Evolutionary conservation across 169 alveolate species (phyloP).

Genomic region (Babesia bigemina): DNA sequence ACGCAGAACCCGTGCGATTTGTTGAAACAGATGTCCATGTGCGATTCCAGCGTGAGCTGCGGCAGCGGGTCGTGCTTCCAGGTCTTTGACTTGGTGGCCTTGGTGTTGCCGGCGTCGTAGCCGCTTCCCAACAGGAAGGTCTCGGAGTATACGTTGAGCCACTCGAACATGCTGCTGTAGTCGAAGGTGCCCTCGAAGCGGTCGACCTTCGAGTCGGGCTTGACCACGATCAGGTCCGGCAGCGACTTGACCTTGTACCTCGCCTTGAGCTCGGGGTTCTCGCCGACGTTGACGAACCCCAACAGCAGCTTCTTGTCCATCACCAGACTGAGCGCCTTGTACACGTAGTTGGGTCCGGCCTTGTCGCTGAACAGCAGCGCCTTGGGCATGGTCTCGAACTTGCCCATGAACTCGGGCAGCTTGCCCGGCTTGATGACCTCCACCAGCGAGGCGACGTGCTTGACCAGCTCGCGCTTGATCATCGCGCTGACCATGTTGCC

Average conservation of each 20-base stretch:
- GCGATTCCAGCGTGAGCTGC: conserved; percentile 80
- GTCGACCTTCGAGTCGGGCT: conserved; percentile 80
- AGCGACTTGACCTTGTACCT: conserved; percentile 85
- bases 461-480: conserved; percentile 49
- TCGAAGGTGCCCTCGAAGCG: conserved; percentile 89
- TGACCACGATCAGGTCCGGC: conserved; percentile 86
- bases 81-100: conserved; percentile 82
- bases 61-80: conserved; percentile 85
- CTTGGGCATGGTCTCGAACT: conserved; percentile 77
- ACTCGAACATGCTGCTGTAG: conserved; percentile 88
- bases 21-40: conserved; percentile 85
- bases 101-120: conserved; percentile 76
- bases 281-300: conserved; percentile 72
- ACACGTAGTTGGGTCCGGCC: conserved; percentile 71
- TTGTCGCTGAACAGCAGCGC: conserved; percentile 74
- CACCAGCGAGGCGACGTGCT: conserved; percentile 72
- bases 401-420: conserved; percentile 70
- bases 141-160: conserved; percentile 93
- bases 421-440: conserved; percentile 67
- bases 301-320: conserved; percentile 69
- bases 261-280: conserved; percentile 77
- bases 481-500: conserved; percentile 37
- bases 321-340: conserved; percentile 75
- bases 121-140: conserved; percentile 95
- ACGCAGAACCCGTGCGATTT: conserved; percentile 81